Base-by-base conservation (phyloP, 768 basidiomycete species). In the Hortiboletus campestris region DNA sequence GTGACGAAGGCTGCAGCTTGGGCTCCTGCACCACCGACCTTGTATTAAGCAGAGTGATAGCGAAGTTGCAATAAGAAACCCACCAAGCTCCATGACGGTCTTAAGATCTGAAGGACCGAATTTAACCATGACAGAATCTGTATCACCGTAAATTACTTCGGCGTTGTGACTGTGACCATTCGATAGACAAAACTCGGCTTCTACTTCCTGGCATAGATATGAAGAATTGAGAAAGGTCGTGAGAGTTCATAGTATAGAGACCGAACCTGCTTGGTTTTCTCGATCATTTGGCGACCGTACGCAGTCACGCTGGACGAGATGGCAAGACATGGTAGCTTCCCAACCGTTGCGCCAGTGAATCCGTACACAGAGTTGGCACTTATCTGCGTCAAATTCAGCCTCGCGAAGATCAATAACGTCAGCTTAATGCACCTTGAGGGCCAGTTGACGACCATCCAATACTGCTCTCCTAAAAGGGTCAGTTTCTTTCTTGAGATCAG, bases 341-440 rank as follows among this genome's bases (percentile, higher is more conserved):
- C 97, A 60, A 98, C 81, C 0, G 97, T 98, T 0, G 97, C 97
- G 38, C 97, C 97, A 7, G 97, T 98, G 70, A 99, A 98, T 28
- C 97, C 97, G 63, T 99, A 99, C 28, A 99, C 96, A 2, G 97
- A 99, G 73, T 98, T 99, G 28, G 97, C 97, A 68, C 91, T 94
- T 71, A 99, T 92, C 95, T 98, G 34, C 41, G 49, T n/a, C 31
- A 5, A 47, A 17, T n/a, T 62, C 14, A 57, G 40, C n/a, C 13
- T 49, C 29, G n/a, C n/a, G 10, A n/a, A 53, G 25, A 20, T 16
- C 22, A 10, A 44, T 20, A 38, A 34, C 2, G 32, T 42, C 10
- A 25, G 22, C 9, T 14, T 28, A 40, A 22, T 47, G 7, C 51
- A 93, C 94, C 81, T 99, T 99, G 60, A 99, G 74, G 3, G 97